phyloP scores from a whole-genome alignment of 345 rosid species.

The Mangifera indica region DNA sequence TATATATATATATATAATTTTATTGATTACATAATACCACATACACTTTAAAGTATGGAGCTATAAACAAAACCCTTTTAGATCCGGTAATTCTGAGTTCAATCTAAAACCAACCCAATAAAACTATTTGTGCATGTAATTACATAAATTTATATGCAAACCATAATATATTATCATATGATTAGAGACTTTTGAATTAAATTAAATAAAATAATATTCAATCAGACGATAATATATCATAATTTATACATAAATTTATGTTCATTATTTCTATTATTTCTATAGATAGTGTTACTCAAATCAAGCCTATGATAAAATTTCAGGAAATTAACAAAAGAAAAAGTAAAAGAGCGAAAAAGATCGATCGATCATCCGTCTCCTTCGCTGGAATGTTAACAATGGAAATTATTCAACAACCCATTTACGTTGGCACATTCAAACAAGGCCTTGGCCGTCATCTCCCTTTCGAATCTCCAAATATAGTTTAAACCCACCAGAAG shows the following conservation, averaged over 20 bases:
- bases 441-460: slow-evolving; percentile 89
- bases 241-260: no score
- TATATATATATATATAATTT: slow-evolving; percentile 12
- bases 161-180: no score
- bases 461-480: slow-evolving; percentile 94
- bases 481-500: slow-evolving; percentile 92
- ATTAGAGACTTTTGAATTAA: no score
- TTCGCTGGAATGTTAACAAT: slow-evolving; percentile 33
- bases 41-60: slow-evolving; percentile 29
- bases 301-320: slow-evolving; percentile 25
- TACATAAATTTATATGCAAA: no score
- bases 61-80: slow-evolving; percentile 22
- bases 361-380: not conserved
- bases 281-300: no score
- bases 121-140: no score
- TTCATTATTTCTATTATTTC: no score
- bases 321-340: slow-evolving; percentile 13
- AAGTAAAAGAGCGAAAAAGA: not conserved
- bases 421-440: slow-evolving; percentile 52
- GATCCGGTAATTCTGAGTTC: slow-evolving; percentile 29
- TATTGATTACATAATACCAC: no score
- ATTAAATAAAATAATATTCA: no score
- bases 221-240: no score
- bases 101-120: slow-evolving; percentile 32
- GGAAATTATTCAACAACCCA: slow-evolving; percentile 35